Conservation (phyloP, 306 rosid species). For the Lagenaria siceraria region DNA sequence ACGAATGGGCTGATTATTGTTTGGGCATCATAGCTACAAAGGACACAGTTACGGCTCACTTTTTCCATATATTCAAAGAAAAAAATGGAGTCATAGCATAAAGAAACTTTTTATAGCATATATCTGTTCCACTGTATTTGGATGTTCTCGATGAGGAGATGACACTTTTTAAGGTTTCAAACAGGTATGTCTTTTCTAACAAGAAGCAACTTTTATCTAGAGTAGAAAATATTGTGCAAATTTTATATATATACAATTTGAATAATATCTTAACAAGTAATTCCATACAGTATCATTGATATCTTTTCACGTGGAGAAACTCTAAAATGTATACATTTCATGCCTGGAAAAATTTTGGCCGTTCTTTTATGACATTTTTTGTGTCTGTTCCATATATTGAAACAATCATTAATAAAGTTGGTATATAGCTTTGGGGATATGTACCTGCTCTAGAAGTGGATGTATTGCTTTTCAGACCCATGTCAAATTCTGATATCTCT, state of each 20-base stretch:
- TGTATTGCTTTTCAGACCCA: constrained; percentile 29
- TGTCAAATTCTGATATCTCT: constrained; percentile 26
- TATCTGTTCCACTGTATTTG: not conserved
- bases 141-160: not conserved
- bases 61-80: not conserved
- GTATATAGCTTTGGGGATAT: not conserved
- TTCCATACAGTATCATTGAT: not conserved
- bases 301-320: not conserved
- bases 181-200: not conserved
- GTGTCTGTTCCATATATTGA: not conserved
- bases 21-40: not conserved
- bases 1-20: not conserved
- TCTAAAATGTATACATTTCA: not conserved
- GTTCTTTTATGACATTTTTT: not conserved
- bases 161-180: not conserved
- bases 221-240: not conserved
- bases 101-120: not conserved
- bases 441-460: constrained; percentile 55
- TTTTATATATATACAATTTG: not conserved
- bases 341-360: not conserved
- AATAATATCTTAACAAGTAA: not conserved
- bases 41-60: not conserved
- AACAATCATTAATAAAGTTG: constrained; percentile 2
- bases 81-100: not conserved
- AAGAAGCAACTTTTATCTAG: not conserved